Evolutionary conservation across 1,139 yeast genomes (phyloP), one percentile per base, ranked within the genome.

Genomic region (Geotrichum macrosporum): DNA sequence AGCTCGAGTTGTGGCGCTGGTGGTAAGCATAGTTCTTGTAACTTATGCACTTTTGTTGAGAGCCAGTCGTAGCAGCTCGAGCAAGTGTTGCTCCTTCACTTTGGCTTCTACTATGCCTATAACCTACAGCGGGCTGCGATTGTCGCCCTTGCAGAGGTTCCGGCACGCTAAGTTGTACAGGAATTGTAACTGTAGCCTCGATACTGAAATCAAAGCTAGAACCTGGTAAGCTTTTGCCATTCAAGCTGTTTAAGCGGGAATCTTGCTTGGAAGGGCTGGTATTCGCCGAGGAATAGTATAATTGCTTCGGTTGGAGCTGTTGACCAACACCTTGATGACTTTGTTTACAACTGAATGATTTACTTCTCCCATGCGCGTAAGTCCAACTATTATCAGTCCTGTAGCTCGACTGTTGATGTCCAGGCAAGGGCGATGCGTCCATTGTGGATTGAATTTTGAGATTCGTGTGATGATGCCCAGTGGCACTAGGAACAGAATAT

Each of bases 101-200:
- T 29, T 10, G 15, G 26, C 27, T 16, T 18, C 22, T 30, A 8
- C 35, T 6, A n/a, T 10, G 24, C n/a, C n/a, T n/a, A n/a, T n/a
- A n/a, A n/a, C n/a, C n/a, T n/a, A n/a, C n/a, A n/a, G n/a, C n/a
- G 27, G 27, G 10, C 27, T 24, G 27, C n/a, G 27, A 24, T 8
- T 29, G 32, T 29, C 32, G 5, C 15, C 32, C 32, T 29, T 29
- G 32, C 15, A 5, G 32, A 29, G 13, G 5, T 5, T 10, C 32
- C 5, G 10, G 10, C 27, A 12, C 32, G 5, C 15, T n/a, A 8
- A 16, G 41, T n/a, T 39, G 42, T 5, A 39, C 29, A 30, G 42
- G 42, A 30, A 39, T 18, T 3, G 42, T 39, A 21, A 39, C 35
- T 2, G 42, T 39, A 9, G 42, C 35, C 19, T 39, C 42, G 5